Base-by-base conservation (phyloP, 257 asterid genomes). In the Euphrasia confusa region DNA sequence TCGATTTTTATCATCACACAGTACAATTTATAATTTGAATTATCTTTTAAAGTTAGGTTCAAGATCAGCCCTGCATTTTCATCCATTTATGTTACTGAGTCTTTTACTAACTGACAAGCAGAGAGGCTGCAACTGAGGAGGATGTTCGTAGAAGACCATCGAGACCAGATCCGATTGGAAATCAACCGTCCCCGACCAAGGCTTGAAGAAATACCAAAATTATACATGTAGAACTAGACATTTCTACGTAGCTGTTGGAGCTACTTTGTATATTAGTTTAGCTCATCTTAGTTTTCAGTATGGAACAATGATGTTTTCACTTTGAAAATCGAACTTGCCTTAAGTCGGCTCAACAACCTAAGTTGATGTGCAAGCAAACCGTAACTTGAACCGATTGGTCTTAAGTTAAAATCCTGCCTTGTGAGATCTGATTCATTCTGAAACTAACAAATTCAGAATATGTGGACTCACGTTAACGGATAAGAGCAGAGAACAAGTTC, bases 141-240 rank as follows among this genome's bases (percentile, higher is more conserved):
- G 77, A 74, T 71, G 35, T 63, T 40, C 76, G 56, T 5, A 85
- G 81, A 66, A 57, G 78, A 47, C 96, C 89, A 56, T 83, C 94
- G 4, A 89, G 87, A 55, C 89, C 91, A 13, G 83, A 81, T 68
- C 89, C 95, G 2, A 68, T 61, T 57, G 91, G 87, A 70, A 83
- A 88, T 72, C 82, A 75, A 45, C 82, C 57, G 24, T 84, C 86
- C 58, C 91, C 96, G 68, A 63, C 82, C 42, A 83, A 61, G 65
- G 62, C 65, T 54, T 77, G 74, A 74, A 69, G 33, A 53, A 64
- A 50, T 48, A 71, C 68, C 63, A 4, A 32, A 71, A 58, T 42
- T 47, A 53, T 13, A 10, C 35, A 24, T 15, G 71, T 35, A 57
- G 67, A 68, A 55, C 68, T 54, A 33, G 39, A 54, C 50, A 61